Conservation (phyloP, 164 flowering plant species). For the Saururus chinensis region DNA sequence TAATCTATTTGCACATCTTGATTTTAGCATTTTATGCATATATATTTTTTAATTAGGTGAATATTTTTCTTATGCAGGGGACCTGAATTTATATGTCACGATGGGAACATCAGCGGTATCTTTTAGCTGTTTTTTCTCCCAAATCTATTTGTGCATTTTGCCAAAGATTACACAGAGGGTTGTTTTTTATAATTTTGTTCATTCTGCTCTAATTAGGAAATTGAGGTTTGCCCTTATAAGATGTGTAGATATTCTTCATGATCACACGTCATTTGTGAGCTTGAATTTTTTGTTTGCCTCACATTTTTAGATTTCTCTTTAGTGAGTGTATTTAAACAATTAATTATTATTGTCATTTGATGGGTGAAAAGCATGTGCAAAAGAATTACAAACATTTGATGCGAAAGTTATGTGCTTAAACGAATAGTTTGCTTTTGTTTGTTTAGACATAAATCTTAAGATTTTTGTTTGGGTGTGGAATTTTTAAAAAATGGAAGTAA, state of each 20-base stretch:
- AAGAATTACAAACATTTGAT: constrained; percentile 34
- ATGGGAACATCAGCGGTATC: constrained; percentile 66
- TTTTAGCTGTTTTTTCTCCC: constrained; percentile 89
- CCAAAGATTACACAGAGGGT: background rate
- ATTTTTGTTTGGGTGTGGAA: too few relatives aligned
- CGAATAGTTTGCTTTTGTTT: too few relatives aligned
- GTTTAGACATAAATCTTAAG: too few relatives aligned
- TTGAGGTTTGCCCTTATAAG: constrained; percentile 18
- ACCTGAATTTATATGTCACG: constrained; percentile 14
- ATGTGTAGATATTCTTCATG: constrained; percentile 11
- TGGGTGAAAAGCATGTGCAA: constrained; percentile 56
- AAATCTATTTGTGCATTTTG: constrained; percentile 20
- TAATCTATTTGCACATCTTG: too few relatives aligned
- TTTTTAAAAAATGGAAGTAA: too few relatives aligned
- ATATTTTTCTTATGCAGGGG: constrained; percentile 21
- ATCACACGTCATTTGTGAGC: constrained; percentile 62
- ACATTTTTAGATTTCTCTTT: constrained; percentile 20
- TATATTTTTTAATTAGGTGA: background rate
- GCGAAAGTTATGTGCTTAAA: too few relatives aligned
- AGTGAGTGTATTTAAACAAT: constrained; percentile 22
- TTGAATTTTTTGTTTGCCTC: constrained; percentile 39
- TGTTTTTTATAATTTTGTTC: background rate
- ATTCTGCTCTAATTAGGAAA: constrained; percentile 12
- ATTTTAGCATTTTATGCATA: too few relatives aligned
- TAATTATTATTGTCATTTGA: constrained; percentile 33